These are phyloP conservation scores for Fusarium verticillioides DNA, from an alignment of 2,329 filamentous ascomycete genomes.

Conservation along the genomic window DNA sequence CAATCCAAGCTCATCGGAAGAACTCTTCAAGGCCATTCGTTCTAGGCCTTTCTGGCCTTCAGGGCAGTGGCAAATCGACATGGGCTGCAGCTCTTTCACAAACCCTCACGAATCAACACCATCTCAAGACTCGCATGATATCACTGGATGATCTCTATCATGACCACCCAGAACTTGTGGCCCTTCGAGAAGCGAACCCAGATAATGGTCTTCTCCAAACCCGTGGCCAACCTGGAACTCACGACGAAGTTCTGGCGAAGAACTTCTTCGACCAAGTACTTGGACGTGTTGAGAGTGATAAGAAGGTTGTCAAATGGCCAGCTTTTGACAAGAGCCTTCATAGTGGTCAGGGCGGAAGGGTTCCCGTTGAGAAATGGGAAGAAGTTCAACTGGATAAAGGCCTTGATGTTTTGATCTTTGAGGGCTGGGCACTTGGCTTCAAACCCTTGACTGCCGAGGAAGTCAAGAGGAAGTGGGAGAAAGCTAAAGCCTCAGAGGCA, in stretches of 20 bases:
- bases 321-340: constrained; percentile 42
- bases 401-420: constrained; percentile 41
- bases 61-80: constrained; percentile 44
- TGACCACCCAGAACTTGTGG: constrained; percentile 31
- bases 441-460: constrained; percentile 22
- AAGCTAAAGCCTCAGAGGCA: neutral
- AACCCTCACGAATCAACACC: constrained; percentile 20
- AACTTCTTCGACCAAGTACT: constrained; percentile 26
- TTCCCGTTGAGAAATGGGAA: constrained; percentile 31
- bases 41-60: constrained; percentile 39
- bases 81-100: constrained; percentile 40
- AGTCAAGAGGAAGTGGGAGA: constrained; percentile 32
- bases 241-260: constrained; percentile 27
- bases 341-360: constrained; percentile 33
- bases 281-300: neutral
- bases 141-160: constrained; percentile 41
- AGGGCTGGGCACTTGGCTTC: constrained; percentile 43
- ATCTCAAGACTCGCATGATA: constrained; percentile 28
- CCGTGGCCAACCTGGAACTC: constrained; percentile 40
- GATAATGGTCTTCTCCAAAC: constrained; percentile 33
- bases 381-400: constrained; percentile 10
- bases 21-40: constrained; percentile 29
- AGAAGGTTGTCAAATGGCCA: constrained; percentile 28
- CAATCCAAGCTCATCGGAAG: constrained; percentile 24
- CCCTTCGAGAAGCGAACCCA: constrained; percentile 31